phyloP scores from a whole-genome alignment of 2,329 filamentous ascomycete genomes.

The Ophiostoma perfectum region DNA sequence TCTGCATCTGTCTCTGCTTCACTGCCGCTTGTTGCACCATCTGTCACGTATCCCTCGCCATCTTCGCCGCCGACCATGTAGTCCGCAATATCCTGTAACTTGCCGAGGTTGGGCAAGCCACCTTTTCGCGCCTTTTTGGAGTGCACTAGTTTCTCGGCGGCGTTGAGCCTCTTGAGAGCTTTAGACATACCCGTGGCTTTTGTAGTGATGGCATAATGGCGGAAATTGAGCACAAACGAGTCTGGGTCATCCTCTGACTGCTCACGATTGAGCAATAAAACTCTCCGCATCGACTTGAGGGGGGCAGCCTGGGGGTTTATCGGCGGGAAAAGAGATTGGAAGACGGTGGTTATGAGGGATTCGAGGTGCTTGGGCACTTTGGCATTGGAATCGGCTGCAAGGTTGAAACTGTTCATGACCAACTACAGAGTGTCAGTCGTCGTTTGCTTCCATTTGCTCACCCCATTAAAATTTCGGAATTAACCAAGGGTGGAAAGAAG shows the following conservation, averaged over 20 bases:
- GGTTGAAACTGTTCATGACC: slow-evolving; percentile 97
- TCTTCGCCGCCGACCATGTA: slow-evolving; percentile 82
- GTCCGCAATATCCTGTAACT: slow-evolving; percentile 87
- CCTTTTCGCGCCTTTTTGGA: slow-evolving; percentile 59
- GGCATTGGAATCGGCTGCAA: slow-evolving; percentile 53
- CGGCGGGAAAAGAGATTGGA: slow-evolving; percentile 91
- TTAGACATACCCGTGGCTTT: slow-evolving; percentile 79
- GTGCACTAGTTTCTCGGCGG: slow-evolving; percentile 71
- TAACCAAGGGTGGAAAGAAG: too few relatives aligned
- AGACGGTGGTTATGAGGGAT: slow-evolving; percentile 84
- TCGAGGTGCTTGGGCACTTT: slow-evolving; percentile 92
- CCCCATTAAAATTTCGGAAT: too few relatives aligned
- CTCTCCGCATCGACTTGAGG: slow-evolving; percentile 83
- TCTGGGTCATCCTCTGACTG: slow-evolving; percentile 52
- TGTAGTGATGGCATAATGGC: slow-evolving; percentile 93
- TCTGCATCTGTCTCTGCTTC: slow-evolving; percentile 93
- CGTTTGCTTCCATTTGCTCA: too few relatives aligned
- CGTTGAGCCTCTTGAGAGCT: slow-evolving; percentile 74
- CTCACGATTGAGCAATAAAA: slow-evolving; percentile 85
- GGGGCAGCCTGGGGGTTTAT: slow-evolving; percentile 90
- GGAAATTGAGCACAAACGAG: slow-evolving; percentile 76
- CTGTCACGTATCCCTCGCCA: slow-evolving; percentile 78
- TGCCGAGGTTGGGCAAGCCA: slow-evolving; percentile 79
- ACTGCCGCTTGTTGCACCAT: slow-evolving; percentile 70
- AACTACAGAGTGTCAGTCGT: slow-evolving; percentile 47